Evolutionary conservation across 345 rosid species (phyloP).

Genomic region (Diplotaxis tenuifolia): DNA sequence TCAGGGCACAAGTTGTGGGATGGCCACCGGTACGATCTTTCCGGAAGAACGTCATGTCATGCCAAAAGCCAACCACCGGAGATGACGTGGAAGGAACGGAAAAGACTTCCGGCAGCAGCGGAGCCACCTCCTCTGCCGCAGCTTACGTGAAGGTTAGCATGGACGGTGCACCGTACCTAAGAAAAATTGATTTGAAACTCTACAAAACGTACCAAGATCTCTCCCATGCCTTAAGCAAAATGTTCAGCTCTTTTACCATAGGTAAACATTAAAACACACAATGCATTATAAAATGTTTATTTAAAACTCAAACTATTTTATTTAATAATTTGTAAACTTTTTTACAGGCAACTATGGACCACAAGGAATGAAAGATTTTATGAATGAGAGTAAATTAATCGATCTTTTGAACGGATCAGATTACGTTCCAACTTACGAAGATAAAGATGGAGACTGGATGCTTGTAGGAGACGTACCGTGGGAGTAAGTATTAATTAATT

Average conservation of each 20-base stretch:
- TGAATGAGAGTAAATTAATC: slow-evolving; percentile 77
- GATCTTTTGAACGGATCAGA: slow-evolving; percentile 77
- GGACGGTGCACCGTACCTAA: slow-evolving; percentile 89
- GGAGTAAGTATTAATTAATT: slow-evolving; percentile 65
- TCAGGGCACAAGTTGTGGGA: too few species aligned
- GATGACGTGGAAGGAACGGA: slow-evolving; percentile 18
- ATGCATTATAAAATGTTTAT: not conserved
- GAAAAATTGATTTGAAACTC: slow-evolving; percentile 73
- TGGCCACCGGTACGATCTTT: slow-evolving; percentile 80
- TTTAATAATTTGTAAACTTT: not conserved
- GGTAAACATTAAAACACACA: slow-evolving; percentile 39
- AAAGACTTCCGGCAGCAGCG: slow-evolving; percentile 37
- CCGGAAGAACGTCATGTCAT: slow-evolving; percentile 69
- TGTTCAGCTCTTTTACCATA: slow-evolving; percentile 81
- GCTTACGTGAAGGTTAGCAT: slow-evolving; percentile 80
- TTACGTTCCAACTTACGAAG: slow-evolving; percentile 78
- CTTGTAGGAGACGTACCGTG: slow-evolving; percentile 91
- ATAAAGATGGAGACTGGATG: slow-evolving; percentile 95
- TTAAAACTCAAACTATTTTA: not conserved
- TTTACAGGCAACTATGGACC: slow-evolving; percentile 56
- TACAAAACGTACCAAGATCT: slow-evolving; percentile 72
- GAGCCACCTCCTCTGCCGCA: slow-evolving; percentile 26
- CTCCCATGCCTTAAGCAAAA: slow-evolving; percentile 71
- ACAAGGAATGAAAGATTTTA: slow-evolving; percentile 74
- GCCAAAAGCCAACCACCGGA: slow-evolving; percentile 40